Base-by-base conservation (phyloP, 176 grass and related monocot species). In the Poa annua region DNA sequence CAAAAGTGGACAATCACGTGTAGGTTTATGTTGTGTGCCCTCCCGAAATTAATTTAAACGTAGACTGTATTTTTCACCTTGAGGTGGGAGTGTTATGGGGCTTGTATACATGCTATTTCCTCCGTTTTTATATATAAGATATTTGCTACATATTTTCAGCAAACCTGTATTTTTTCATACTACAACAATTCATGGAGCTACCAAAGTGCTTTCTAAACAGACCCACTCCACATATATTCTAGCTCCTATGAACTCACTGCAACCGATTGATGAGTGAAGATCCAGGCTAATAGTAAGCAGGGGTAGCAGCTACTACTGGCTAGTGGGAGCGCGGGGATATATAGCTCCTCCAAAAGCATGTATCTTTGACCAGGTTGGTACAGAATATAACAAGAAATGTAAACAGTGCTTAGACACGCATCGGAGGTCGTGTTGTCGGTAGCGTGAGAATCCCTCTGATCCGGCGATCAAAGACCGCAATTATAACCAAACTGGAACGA, bases 401-500 rank as follows among this genome's bases (percentile, higher is more conserved):
- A 66, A 66, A 66, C 63, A 66, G 63, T 66, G 33, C 32, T 66
- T 66, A 66, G 2, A 21, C 56, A 41, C 20, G 29, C 85, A 82
- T 87, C 3, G 85, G 57, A 51, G 52, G 3, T 34, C 21, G 80
- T 61, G 73, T 47, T 12, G 49, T 77, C 25, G 92, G 81, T 94
- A 60, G 85, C 89, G 92, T 92, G 76, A 87, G 92, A 88, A 94
- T 88, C 92, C 92, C 80, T 89, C 84, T 22, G 86, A 63, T 36
- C 51, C 60, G 15, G 72, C 45, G 4, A 64, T 79, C 71, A 66
- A 74, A 68, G 13, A 66, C 70, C 57, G 3, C 14, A 8, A 29
- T 24, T 69, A 45, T 65, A 36, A 26, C 6, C 21, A 62, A 49
- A 32, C 15, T 10, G 17, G 17, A 39, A 68, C 8, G 67, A 71